Evolutionary conservation across 345 rosid species (phyloP), one percentile per base, ranked within the genome.

Genomic region (Triadica sebifera): DNA sequence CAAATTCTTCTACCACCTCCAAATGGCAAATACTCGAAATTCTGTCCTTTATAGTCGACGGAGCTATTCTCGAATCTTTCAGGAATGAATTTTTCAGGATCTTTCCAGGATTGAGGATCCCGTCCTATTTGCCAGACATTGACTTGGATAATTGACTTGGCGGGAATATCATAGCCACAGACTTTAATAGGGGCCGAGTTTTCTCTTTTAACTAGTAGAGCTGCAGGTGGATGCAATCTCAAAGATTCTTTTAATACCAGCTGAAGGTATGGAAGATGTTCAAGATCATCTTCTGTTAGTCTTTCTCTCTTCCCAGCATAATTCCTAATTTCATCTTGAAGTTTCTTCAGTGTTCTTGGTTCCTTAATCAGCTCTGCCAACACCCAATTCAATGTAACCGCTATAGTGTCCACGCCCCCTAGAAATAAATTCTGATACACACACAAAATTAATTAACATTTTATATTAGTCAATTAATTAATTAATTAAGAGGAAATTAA

Each of bases 1-100:
- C 92, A 89, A 19, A 70, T 71, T 81, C 92, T 84, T 34, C 89
- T 76, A 4, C 90, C 92, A 19, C 80, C 74, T 12, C 92, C 92
- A 51, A 85, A 86, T 19, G 90, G 85, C 68, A 86, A 67, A 38
- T 59, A 73, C 84, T 85, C 90, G 6, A 67, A 88, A 62, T 76
- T 55, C 24, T 82, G 85, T 65, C 90, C 90, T 66, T 69, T 88
- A 15, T 75, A 78, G 60, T 87, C 89, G 13, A 81, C 37, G 9
- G 78, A 70, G 72, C 46, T 78, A 17, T 87, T 82, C 0, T 52
- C 20, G 69, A 89, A 87, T 57, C 90, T 80, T 50, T 84, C 86
- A 0, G 89, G 90, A 16, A 47, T 20, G 62, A 87, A 86, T 15
- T 75, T 80, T 12, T 80, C 76, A 38, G 88, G 83, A 37, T 77